These are phyloP conservation scores for Artemisia argyi DNA, from an alignment of 129 eudicot genomes.

Conservation along the genomic window DNA sequence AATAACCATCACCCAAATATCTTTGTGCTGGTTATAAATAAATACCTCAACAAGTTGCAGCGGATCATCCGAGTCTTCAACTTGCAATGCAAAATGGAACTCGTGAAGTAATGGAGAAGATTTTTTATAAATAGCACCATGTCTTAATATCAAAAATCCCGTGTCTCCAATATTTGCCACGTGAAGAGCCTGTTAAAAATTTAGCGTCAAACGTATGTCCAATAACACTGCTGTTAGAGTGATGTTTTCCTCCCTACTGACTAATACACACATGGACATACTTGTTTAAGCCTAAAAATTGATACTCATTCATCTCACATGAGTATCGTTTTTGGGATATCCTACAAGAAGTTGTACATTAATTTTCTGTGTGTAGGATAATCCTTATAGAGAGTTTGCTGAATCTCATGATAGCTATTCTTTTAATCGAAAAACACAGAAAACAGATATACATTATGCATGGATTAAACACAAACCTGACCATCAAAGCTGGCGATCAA, in stretches of 20 bases:
- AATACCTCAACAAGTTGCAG: constrained; percentile 70
- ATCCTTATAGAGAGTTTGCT: constrained; percentile 1
- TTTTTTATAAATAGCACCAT: constrained; percentile 55
- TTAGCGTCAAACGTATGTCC: not conserved
- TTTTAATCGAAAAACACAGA: constrained; percentile 7
- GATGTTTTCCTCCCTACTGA: not conserved
- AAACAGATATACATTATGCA: not conserved
- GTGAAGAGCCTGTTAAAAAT: constrained; percentile 56
- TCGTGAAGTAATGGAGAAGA: constrained; percentile 80
- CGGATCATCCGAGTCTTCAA: constrained; percentile 59
- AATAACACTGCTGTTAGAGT: not conserved
- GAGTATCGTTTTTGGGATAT: not conserved
- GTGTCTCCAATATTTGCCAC: constrained; percentile 94
- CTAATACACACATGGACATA: not conserved
- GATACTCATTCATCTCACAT: not conserved
- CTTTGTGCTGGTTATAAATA: not conserved
- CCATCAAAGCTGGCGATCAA: constrained; percentile 75
- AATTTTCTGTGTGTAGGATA: not conserved
- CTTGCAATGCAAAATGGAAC: constrained; percentile 63
- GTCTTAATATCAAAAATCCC: constrained; percentile 67
- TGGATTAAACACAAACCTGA: constrained; percentile 46
- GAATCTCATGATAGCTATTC: not conserved
- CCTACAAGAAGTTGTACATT: not conserved
- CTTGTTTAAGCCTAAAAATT: not conserved
- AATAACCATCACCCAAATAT: not conserved